Conservation (phyloP, 495 filamentous ascomycete species). For the Penicillium riverlandense region DNA sequence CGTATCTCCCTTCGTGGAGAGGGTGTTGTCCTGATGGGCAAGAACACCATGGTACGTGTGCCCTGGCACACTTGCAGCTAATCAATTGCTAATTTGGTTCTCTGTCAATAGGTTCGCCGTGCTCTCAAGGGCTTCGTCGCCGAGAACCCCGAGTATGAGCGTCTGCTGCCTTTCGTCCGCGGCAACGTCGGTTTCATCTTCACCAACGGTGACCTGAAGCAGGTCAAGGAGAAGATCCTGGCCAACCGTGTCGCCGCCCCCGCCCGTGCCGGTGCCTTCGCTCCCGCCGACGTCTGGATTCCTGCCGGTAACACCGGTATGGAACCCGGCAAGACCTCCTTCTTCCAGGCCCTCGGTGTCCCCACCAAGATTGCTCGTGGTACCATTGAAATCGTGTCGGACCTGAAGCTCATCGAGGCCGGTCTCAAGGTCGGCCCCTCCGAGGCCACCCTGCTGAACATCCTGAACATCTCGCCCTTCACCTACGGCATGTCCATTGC, state of each 20-base stretch:
- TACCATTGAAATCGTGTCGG: constrained; percentile 99
- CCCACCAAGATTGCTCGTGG: constrained; percentile 99
- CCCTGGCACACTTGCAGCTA: neutral
- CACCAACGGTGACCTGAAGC: constrained; percentile 93
- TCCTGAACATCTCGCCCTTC: constrained; percentile 99
- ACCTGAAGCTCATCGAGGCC: constrained; percentile 95
- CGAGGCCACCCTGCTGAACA: constrained; percentile 96
- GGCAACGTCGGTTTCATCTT: constrained; percentile 99
- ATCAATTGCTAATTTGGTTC: constrained; percentile 10
- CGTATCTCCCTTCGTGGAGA: constrained; percentile 78
- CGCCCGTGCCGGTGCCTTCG: constrained; percentile 92
- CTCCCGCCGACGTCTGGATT: constrained; percentile 82
- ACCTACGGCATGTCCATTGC: constrained; percentile 96
- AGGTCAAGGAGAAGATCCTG: constrained; percentile 86
- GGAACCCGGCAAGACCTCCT: constrained; percentile 99
- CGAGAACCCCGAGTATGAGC: constrained; percentile 94
- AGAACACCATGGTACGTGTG: constrained; percentile 91
- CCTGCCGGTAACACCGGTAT: constrained; percentile 99
- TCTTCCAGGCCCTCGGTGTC: constrained; percentile 99
- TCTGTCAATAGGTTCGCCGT: constrained; percentile 65
- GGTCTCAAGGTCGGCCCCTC: constrained; percentile 93
- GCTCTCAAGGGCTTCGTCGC: constrained; percentile 89
- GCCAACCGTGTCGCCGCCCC: constrained; percentile 95
- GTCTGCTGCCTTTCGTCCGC: constrained; percentile 89
- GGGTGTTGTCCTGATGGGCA: constrained; percentile 96